Evolutionary conservation across 139 green algal genomes (phyloP), one percentile per base, ranked within the genome.

Genomic region (Chlamydomonas asymmetrica): DNA sequence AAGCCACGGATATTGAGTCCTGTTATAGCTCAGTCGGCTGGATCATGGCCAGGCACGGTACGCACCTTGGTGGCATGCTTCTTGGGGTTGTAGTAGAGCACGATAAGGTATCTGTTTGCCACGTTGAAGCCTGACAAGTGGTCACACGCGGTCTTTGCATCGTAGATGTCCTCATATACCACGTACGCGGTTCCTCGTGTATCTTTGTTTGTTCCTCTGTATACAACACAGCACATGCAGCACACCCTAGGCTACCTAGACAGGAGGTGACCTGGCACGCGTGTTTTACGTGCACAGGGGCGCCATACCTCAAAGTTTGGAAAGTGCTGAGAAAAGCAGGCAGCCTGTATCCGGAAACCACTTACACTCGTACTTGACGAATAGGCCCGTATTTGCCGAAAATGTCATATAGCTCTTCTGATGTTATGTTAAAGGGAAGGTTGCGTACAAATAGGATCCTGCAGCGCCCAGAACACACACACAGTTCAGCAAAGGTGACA

Each of bases 121-220:
- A 99, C 96, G 83, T 99, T 99, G 87, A 99, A 99, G 40, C 96
- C 96, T 0, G 84, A 92, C 23, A 94, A 80, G 52, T 93, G 85
- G 64, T 94, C 89, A 43, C 87, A 89, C 9, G 94, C 95, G 7
- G 87, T 95, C 87, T 98, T 98, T 0, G 96, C 96, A 79, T 99
- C 97, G 73, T 96, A 98, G 56, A 99, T 99, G 89, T 99, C 97
- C 73, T 99, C 96, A 72, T 98, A 99, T 43, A 98, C 94, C 0
- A 99, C 91, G 71, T 96, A 99, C 0, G 97, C 96, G 10, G 96
- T 99, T 23, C 97, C 97, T 8, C 92, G 85, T 3, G 97, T 97
- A 16, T 98, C 96, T 81, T 99, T 99, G 48, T 73, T 89, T 38
- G 76, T 86, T 23, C 96, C 96, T 31, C 85, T 90, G 82, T 37